Conservation (phyloP, 169 alveolate species). For the Eimeria necatrix region DNA sequence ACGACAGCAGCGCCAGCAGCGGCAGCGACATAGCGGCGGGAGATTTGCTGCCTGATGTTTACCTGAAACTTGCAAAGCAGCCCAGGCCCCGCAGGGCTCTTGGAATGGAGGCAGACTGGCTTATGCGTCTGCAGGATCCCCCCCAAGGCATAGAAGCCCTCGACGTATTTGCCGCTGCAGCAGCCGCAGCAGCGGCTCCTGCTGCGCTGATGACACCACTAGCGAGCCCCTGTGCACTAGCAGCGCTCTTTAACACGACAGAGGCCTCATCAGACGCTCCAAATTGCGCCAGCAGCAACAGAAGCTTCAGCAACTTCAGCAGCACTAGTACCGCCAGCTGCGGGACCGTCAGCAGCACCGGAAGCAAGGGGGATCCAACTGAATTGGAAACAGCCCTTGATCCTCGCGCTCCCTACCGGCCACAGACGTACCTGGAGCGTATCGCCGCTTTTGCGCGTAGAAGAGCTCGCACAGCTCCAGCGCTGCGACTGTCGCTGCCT, state of each 20-base stretch:
- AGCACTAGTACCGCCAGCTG: neutral
- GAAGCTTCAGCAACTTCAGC: neutral
- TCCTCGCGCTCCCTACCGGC: constrained; percentile 24
- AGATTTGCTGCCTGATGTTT: constrained; percentile 46
- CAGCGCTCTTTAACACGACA: neutral
- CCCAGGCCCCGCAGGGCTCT: neutral
- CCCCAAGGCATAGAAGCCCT: constrained; percentile 53
- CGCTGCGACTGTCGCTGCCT: constrained; percentile 53
- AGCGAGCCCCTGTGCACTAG: neutral
- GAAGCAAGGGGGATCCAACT: neutral
- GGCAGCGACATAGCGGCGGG: constrained; percentile 57
- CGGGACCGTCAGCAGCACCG: neutral
- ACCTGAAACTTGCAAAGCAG: neutral
- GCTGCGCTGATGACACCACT: constrained; percentile 33
- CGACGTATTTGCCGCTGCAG: constrained; percentile 62
- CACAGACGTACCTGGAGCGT: constrained; percentile 34
- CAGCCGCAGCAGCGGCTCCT: constrained; percentile 64
- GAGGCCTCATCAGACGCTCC: neutral
- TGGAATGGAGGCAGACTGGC: constrained; percentile 33
- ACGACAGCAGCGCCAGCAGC: constrained; percentile 73
- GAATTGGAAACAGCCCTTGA: neutral
- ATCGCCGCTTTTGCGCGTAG: constrained; percentile 45
- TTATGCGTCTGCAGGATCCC: constrained; percentile 45
- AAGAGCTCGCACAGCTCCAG: constrained; percentile 36
- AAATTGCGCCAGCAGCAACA: neutral